Percentiles rank a stretch among this genome's conserved stretches.
phyloP scores from a whole-genome alignment of 2,329 filamentous ascomycete species.

The Apiospora malaysiana region DNA sequence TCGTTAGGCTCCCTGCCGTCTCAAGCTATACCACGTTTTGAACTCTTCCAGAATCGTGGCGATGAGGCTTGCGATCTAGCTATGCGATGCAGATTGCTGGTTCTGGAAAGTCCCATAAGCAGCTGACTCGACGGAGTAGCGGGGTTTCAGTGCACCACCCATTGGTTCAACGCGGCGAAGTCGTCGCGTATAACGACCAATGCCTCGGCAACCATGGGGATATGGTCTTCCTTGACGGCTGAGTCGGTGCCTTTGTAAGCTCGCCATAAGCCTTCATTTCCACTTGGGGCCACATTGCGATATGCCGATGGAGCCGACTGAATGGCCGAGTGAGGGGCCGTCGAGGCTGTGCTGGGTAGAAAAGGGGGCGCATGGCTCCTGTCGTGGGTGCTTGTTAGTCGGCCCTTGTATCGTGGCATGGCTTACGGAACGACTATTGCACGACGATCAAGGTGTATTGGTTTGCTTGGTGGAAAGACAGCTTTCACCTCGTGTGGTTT shows the following conservation, averaged over 20 bases:
- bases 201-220: background rate
- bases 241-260: background rate
- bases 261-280: background rate
- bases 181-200: background rate
- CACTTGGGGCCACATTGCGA: background rate
- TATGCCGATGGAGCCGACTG: background rate
- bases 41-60: background rate
- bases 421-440: background rate
- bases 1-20: background rate
- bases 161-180: slow-evolving; percentile 2
- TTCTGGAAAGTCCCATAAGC: background rate
- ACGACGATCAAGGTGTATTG: background rate
- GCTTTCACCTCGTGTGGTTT: background rate
- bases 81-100: background rate
- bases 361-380: background rate
- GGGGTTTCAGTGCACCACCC: background rate
- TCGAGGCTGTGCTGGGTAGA: background rate
- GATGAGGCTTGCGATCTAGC: background rate
- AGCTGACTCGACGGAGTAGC: background rate
- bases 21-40: background rate
- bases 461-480: background rate
- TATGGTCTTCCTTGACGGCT: background rate
- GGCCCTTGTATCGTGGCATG: slow-evolving; percentile 13
- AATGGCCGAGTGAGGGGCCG: background rate
- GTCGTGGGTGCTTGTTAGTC: background rate